Percentiles rank a stretch among this genome's conserved stretches.
Evolutionary conservation across 73 alveolate genomes (phyloP).

Genomic region (Paramecium caudatum): DNA sequence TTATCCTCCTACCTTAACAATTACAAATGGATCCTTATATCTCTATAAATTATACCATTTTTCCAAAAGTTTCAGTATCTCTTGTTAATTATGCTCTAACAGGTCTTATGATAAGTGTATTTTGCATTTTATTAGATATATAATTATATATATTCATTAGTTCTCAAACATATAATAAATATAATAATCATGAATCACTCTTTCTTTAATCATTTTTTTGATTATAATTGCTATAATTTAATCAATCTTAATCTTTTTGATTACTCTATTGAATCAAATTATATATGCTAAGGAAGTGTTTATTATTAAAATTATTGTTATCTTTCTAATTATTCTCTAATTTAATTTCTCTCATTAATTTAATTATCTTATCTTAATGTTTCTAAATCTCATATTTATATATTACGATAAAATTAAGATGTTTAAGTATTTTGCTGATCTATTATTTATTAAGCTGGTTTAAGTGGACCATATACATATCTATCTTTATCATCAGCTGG

Average conservation of each 20-base stretch:
- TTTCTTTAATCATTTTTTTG: not conserved
- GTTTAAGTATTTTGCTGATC: not conserved
- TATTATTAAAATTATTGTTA: not conserved
- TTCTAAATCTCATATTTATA: not conserved
- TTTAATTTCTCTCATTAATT: not conserved
- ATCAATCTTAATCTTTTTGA: conserved; percentile 36
- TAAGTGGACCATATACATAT: conserved; percentile 18
- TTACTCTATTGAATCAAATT: conserved; percentile 3
- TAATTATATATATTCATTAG: too few relatives aligned
- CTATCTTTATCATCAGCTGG: conserved; percentile 59
- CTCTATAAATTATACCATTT: not conserved
- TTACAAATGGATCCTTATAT: conserved; percentile 36
- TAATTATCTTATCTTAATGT: not conserved
- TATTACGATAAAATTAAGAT: not conserved
- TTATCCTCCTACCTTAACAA: conserved; percentile 32
- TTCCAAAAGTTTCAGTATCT: conserved; percentile 45
- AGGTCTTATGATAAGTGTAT: conserved; percentile 21
- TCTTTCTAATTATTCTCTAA: not conserved
- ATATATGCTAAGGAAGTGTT: not conserved
- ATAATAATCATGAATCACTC: not conserved
- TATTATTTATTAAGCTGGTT: conserved; percentile 2
- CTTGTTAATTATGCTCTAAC: not conserved
- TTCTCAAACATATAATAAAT: too few relatives aligned
- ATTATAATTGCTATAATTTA: not conserved
- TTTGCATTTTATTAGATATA: not conserved